Conservation (phyloP, 129 eudicot genomes). For the Saposhnikovia divaricata region DNA sequence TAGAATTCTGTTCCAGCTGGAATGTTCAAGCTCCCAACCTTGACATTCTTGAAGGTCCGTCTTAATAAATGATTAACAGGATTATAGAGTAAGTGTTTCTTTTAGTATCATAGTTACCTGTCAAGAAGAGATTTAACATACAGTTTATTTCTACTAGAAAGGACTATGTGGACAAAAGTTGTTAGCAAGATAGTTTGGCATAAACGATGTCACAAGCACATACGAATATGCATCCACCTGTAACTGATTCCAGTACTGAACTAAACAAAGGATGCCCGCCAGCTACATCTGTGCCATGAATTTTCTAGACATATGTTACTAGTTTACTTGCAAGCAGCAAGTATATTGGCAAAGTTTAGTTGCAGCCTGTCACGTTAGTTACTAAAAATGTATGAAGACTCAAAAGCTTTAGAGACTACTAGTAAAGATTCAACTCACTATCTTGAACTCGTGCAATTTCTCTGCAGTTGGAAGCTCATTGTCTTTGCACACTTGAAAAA, state of each 20-base stretch:
- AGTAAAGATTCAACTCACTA: neutral
- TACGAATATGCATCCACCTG: neutral
- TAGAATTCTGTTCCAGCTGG: conserved; percentile 43
- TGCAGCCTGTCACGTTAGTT: neutral
- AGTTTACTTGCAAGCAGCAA: neutral
- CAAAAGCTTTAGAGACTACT: neutral
- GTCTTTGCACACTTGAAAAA: neutral
- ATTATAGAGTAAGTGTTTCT: neutral
- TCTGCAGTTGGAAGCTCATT: conserved; percentile 1
- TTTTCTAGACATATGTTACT: neutral
- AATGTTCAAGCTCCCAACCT: conserved; percentile 24
- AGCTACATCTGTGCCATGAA: neutral
- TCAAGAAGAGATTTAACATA: neutral
- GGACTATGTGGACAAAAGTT: neutral
- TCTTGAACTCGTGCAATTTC: neutral
- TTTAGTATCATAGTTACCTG: neutral
- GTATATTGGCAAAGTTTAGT: neutral
- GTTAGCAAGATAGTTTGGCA: neutral
- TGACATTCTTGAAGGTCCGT: neutral
- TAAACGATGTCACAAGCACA: neutral
- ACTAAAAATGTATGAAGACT: neutral
- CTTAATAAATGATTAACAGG: neutral
- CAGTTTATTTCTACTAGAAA: neutral
- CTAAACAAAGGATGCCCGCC: neutral
- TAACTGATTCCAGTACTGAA: neutral